Evolutionary conservation across 2,329 filamentous ascomycete genomes (phyloP).

Genomic region (Paracoccidioides lutzii): DNA sequence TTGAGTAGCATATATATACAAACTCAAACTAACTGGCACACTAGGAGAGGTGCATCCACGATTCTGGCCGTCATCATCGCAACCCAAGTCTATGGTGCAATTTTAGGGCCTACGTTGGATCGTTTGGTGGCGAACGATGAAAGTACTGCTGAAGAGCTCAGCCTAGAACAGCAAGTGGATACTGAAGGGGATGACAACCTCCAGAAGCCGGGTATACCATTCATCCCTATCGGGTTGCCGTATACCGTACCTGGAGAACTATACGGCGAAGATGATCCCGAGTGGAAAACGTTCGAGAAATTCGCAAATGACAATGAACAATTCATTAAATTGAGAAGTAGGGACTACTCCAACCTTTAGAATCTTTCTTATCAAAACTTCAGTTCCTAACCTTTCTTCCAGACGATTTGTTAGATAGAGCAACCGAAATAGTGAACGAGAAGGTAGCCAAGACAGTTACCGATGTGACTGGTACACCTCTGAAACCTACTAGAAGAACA

Average conservation of each 20-base stretch:
- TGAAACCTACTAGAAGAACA: neutral
- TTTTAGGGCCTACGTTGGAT: neutral
- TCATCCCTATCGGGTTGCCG: slow-evolving; percentile 10
- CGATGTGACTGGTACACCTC: neutral
- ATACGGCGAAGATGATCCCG: slow-evolving; percentile 7
- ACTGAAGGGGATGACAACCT: slow-evolving; percentile 1
- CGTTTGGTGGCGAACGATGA: neutral
- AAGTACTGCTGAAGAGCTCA: neutral
- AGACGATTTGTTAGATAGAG: neutral
- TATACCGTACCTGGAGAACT: slow-evolving; percentile 1
- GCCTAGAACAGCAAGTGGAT: neutral
- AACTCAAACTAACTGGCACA: neutral
- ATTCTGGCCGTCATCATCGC: neutral
- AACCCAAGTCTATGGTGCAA: neutral
- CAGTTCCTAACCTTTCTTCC: neutral
- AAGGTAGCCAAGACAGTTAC: neutral
- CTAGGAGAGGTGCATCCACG: neutral
- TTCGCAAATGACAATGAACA: neutral
- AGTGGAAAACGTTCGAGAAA: slow-evolving; percentile 5
- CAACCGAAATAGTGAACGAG: neutral
- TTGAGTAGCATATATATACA: neutral
- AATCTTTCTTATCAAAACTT: neutral
- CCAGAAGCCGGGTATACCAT: slow-evolving; percentile 3
- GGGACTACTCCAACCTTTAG: neutral
- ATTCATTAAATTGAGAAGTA: neutral